Evolutionary conservation across 441 rosid species (phyloP).

Genomic region (Gossypium laxum): DNA sequence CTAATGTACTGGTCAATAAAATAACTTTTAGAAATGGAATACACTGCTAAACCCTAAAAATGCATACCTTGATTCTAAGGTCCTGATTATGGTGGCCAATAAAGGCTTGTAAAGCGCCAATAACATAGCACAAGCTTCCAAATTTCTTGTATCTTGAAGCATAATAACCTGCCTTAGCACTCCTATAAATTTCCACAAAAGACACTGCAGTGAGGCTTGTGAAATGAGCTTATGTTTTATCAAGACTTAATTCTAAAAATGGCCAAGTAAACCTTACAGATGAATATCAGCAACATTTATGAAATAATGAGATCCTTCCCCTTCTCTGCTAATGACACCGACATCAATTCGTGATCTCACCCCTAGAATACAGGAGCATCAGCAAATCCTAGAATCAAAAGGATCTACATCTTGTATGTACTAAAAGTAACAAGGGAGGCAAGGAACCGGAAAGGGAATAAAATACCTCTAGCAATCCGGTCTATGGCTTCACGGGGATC

Average conservation of each 20-base stretch:
- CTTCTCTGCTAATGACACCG: conserved; percentile 3
- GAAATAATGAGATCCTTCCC: conserved; percentile 25
- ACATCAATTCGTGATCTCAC: not conserved
- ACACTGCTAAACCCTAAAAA: not conserved
- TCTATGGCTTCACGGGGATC: conserved; percentile 76
- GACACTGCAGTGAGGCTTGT: conserved; percentile 13
- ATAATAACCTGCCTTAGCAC: conserved; percentile 90
- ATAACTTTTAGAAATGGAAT: not conserved
- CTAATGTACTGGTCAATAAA: not conserved
- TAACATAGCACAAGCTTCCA: conserved; percentile 71
- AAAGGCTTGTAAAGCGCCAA: conserved; percentile 85
- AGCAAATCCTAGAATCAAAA: not conserved
- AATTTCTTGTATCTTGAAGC: conserved; percentile 83
- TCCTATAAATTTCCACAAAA: conserved; percentile 43
- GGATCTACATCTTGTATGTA: conserved; percentile 19
- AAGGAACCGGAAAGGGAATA: not conserved
- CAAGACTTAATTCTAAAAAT: conserved; percentile 9
- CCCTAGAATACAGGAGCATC: not conserved
- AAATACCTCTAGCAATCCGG: conserved; percentile 66
- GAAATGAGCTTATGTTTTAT: conserved; percentile 18
- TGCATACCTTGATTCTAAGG: conserved; percentile 62
- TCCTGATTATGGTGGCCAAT: conserved; percentile 69
- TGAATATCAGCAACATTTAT: conserved; percentile 65
- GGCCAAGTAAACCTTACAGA: conserved; percentile 50
- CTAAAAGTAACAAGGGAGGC: not conserved